Conservation (phyloP, 1,284 basidiomycete species). For the Ganoderma resinaceum region DNA sequence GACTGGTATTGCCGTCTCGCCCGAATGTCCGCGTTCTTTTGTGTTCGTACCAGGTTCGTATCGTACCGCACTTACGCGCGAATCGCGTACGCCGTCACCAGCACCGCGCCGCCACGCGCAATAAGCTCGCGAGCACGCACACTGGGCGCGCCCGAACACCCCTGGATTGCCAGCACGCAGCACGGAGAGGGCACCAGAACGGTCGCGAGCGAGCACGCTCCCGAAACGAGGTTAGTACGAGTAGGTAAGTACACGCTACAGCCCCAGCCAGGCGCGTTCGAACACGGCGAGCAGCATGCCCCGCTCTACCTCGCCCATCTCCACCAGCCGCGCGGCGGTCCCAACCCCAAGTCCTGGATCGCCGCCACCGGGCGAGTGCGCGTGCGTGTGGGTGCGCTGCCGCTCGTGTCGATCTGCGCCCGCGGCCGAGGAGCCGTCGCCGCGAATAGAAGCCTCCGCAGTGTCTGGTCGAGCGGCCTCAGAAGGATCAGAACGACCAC, state of each 20-base stretch:
- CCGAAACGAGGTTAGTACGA: neutral
- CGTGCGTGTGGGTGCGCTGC: neutral
- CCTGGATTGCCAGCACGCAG: conserved; percentile 1
- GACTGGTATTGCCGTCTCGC: neutral
- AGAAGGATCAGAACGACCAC: neutral
- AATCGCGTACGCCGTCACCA: conserved; percentile 1
- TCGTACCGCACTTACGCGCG: neutral
- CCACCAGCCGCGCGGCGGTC: neutral
- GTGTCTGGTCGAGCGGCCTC: neutral
- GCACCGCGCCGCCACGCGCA: neutral
- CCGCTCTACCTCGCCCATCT: conserved; percentile 51
- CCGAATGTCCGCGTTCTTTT: too few species aligned
- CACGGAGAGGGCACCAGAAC: neutral
- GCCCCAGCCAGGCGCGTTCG: conserved; percentile 51
- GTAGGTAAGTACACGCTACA: conserved; percentile 13
- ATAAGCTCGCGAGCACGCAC: neutral
- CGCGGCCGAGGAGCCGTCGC: neutral
- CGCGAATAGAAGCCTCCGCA: neutral
- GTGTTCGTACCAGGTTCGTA: too few species aligned
- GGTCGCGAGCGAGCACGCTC: neutral
- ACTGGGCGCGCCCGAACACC: conserved; percentile 1
- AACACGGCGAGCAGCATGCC: conserved; percentile 57
- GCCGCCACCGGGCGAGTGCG: too few species aligned
- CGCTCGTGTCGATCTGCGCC: conserved; percentile 10
- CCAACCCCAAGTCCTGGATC: neutral